A percentile compares a stretch with the other conserved stretches of the same genome.
phyloP scores from a whole-genome alignment of 2,329 filamentous ascomycete species.

The Fusarium sp. region DNA sequence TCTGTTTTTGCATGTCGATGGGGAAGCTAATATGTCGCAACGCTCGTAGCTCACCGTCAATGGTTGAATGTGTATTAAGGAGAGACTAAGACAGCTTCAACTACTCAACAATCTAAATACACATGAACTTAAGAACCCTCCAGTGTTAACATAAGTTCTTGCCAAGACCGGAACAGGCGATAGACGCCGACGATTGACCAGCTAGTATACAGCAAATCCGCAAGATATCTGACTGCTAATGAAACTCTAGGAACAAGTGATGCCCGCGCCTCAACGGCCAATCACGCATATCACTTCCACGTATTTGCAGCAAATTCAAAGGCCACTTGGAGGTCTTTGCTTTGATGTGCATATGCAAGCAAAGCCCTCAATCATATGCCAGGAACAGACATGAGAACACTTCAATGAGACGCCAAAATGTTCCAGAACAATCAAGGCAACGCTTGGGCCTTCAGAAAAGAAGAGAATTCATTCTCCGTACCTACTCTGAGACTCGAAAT shows the following conservation, averaged over 20 bases:
- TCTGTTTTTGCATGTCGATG: not conserved
- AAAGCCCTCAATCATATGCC: not conserved
- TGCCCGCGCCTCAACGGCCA: not conserved
- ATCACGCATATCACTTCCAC: not conserved
- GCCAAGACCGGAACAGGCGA: conserved; percentile 2
- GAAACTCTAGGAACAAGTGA: not conserved
- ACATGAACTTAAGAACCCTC: not conserved
- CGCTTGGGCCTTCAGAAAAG: conserved; percentile 4
- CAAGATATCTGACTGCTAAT: not conserved
- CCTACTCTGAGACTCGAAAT: not conserved
- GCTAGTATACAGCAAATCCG: not conserved
- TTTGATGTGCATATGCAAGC: conserved; percentile 12
- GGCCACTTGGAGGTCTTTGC: not conserved
- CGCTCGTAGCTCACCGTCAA: not conserved
- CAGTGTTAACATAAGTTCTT: not conserved
- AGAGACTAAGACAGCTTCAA: not conserved
- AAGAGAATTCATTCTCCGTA: not conserved
- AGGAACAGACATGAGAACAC: not conserved
- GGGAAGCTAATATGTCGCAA: not conserved
- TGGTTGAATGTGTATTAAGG: not conserved
- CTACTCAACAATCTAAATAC: not conserved
- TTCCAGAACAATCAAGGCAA: conserved; percentile 23
- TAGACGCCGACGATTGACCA: conserved; percentile 19
- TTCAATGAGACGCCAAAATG: not conserved
- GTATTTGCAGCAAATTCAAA: not conserved